Evolutionary conservation across 1,284 basidiomycete species (phyloP).

Genomic region (Sporisorium iseilematis-ciliati): DNA sequence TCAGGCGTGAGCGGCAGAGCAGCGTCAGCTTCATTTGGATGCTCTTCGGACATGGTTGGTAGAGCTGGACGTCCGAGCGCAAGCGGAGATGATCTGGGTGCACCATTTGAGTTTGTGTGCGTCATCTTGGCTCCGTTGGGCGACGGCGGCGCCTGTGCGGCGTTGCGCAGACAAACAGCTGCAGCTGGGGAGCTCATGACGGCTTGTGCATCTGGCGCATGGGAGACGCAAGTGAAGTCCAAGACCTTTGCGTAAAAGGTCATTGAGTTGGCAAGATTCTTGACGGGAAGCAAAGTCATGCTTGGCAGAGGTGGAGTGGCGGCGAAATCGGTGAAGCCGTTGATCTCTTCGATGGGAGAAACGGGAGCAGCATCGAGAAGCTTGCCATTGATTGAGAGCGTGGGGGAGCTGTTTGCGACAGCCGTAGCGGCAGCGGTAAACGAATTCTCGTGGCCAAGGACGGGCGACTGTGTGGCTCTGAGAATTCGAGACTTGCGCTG

Average conservation of each 20-base stretch:
- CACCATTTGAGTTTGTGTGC: not conserved
- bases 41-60: constrained; percentile 23
- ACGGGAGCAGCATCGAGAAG: constrained; percentile 6
- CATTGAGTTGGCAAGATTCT: constrained; percentile 25
- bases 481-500: constrained; percentile 33
- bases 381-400: constrained; percentile 15
- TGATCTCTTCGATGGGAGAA: constrained; percentile 27
- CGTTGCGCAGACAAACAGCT: constrained; percentile 34
- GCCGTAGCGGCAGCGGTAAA: not conserved
- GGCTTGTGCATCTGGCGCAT: constrained; percentile 23
- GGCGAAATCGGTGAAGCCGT: constrained; percentile 16
- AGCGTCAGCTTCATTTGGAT: not conserved
- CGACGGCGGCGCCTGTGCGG: constrained; percentile 20
- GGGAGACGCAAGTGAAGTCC: constrained; percentile 35
- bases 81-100: not conserved
- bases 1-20: constrained; percentile 26
- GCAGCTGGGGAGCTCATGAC: constrained; percentile 36
- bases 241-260: constrained; percentile 42
- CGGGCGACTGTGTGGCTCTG: constrained; percentile 19
- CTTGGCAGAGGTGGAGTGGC: constrained; percentile 10
- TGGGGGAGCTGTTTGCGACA: constrained; percentile 14
- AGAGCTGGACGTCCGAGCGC: constrained; percentile 10
- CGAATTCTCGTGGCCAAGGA: constrained; percentile 1
- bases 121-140: constrained; percentile 8
- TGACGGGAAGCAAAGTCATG: constrained; percentile 40